Evolutionary conservation across 2,329 filamentous ascomycete species (phyloP).

Genomic region (Plenodomus biglobosus): DNA sequence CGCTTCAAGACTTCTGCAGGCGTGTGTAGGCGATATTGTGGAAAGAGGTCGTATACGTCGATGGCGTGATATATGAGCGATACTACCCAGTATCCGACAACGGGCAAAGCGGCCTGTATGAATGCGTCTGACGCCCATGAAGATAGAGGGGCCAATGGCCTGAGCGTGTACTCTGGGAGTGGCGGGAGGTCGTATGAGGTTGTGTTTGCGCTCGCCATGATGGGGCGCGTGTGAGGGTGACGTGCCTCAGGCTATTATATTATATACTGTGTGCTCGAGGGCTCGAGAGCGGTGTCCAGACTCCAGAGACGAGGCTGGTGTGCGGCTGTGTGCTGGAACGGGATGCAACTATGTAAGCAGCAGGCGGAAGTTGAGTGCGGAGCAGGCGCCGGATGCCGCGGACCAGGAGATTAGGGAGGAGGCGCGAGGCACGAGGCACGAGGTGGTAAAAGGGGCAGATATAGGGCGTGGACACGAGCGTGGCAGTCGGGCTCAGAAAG

Average conservation of each 20-base stretch:
- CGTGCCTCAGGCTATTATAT: slow-evolving; percentile 2
- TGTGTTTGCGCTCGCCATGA: slow-evolving; percentile 50
- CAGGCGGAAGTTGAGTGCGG: slow-evolving; percentile 7
- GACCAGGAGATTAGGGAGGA: slow-evolving; percentile 30
- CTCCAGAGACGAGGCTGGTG: slow-evolving; percentile 2
- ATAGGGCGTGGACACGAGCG: slow-evolving; percentile 1
- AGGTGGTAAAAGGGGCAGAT: not conserved
- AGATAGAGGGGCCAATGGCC: slow-evolving; percentile 69
- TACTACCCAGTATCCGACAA: slow-evolving; percentile 84
- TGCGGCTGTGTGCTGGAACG: slow-evolving; percentile 5
- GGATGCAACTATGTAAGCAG: slow-evolving; percentile 4
- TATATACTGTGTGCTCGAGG: not conserved
- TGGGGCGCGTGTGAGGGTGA: slow-evolving; percentile 12
- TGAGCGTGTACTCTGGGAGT: slow-evolving; percentile 77
- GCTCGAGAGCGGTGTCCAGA: not conserved
- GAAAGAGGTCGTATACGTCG: slow-evolving; percentile 81
- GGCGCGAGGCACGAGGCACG: slow-evolving; percentile 18
- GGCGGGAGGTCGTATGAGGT: slow-evolving; percentile 70
- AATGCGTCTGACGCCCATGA: slow-evolving; percentile 79
- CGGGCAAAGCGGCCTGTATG: slow-evolving; percentile 72
- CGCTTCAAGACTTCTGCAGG: slow-evolving; percentile 85
- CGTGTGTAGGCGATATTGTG: slow-evolving; percentile 91
- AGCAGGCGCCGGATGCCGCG: slow-evolving; percentile 30
- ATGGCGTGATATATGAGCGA: slow-evolving; percentile 86
- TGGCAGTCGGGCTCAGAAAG: slow-evolving; percentile 24